Base-by-base conservation (phyloP, 306 rosid species). In the Quercus variabilis region DNA sequence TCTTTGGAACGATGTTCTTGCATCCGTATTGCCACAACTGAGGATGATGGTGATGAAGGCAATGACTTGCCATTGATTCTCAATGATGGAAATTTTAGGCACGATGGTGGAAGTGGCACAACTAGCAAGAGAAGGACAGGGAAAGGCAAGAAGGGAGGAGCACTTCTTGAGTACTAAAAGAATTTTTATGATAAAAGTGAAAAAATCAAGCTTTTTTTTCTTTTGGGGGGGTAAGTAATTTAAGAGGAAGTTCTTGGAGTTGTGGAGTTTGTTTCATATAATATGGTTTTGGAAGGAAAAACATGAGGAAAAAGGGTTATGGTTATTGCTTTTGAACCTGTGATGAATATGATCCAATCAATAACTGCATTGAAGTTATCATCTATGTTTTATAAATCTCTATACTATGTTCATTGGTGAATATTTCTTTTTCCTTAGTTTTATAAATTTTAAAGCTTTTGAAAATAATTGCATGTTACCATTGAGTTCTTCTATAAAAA, bases 1-100 rank as follows among this genome's bases (percentile, higher is more conserved):
- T 92, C 97, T 43, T 59, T 92, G 55, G 92, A 91, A 33, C 80
- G 91, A 9, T 92, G 88, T 60, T 92, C 92, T 51, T 92, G 97
- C 89, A 88, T 92, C 82, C 94, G 92, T 65, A 89, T 92, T 76
- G 83, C 88, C 71, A 90, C 97, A 38, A 38, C 10, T 0, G 82
- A 77, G 12, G 95, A 88, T 28, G 97, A 85, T 13, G 81, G 17
- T 0, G 97, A 90, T 1, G 97, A 90, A 19, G 80, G 84, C 74
- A 86, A 89, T 67, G 93, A 92, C 83, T 67, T 86, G 82, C 96
- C 97, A 5, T 85, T 92, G 90, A 88, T 92, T 69, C 72, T 74
- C 73, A 82, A 92, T 71, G 94, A 92, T 3, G 97, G 91, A 4
- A 92, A 89, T 68, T 83, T 86, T 73, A 86, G 89, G 25, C 84